Conservation (phyloP, 108 stramenopile species). For the Cyclotella baltica region DNA sequence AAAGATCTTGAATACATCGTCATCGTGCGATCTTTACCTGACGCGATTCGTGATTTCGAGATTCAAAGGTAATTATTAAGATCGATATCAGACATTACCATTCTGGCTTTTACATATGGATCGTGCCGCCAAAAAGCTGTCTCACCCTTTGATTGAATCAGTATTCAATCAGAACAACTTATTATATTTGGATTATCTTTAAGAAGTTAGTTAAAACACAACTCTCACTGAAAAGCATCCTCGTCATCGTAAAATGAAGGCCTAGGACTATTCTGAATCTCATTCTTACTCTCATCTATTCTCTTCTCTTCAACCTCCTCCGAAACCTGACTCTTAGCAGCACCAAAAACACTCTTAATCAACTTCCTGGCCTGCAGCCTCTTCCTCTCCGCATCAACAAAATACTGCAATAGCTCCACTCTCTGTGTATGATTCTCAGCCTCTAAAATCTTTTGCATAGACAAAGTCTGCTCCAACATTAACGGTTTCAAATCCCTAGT, state of each 20-base stretch:
- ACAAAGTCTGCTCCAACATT: slow-evolving; percentile 76
- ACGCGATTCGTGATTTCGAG: too few relatives aligned
- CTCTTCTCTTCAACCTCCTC: slow-evolving; percentile 13
- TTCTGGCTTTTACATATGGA: too few relatives aligned
- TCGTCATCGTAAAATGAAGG: slow-evolving; percentile 43
- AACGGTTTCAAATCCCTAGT: slow-evolving; percentile 74
- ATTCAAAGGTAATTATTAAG: too few relatives aligned
- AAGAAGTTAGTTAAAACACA: neutral
- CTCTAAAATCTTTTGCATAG: slow-evolving; percentile 89
- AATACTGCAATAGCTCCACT: slow-evolving; percentile 65
- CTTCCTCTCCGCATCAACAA: slow-evolving; percentile 77
- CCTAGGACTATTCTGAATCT: slow-evolving; percentile 1
- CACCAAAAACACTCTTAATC: slow-evolving; percentile 71
- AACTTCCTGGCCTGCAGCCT: slow-evolving; percentile 77
- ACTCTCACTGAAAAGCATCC: slow-evolving; percentile 39
- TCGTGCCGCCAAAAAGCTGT: too few relatives aligned
- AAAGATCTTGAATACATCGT: too few relatives aligned
- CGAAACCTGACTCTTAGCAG: slow-evolving; percentile 4
- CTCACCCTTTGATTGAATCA: too few relatives aligned
- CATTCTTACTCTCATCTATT: slow-evolving; percentile 3
- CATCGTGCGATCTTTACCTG: too few relatives aligned
- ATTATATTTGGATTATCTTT: too few relatives aligned
- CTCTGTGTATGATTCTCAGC: slow-evolving; percentile 69
- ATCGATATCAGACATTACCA: too few relatives aligned
- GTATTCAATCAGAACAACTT: too few relatives aligned